A percentile compares a stretch with the other conserved stretches of the same genome.
These are phyloP conservation scores for Clitoria ternatea DNA, from an alignment of 306 rosid species.

Conservation along the genomic window DNA sequence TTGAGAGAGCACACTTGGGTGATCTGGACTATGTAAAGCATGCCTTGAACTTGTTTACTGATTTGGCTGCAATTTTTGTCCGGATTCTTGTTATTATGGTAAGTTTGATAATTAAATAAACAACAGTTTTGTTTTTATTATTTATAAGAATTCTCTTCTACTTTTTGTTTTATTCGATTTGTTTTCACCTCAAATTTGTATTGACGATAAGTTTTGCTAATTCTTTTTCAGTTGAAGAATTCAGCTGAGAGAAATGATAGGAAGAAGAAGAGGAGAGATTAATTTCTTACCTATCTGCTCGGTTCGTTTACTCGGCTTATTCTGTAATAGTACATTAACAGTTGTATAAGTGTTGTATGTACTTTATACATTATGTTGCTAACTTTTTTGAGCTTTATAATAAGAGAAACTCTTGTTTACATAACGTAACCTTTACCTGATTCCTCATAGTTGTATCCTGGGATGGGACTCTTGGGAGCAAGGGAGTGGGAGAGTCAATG, in stretches of 20 bases:
- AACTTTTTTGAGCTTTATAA: no score
- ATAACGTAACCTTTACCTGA: no score
- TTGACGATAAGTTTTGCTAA: not conserved
- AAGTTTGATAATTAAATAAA: constrained; percentile 2
- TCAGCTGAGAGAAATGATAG: constrained; percentile 54
- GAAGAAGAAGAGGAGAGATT: constrained; percentile 58
- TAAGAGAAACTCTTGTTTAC: no score
- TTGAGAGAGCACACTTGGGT: constrained; percentile 85
- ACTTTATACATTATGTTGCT: no score
- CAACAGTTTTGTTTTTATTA: no score
- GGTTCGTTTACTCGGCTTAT: not conserved
- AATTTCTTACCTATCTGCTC: constrained; percentile 10
- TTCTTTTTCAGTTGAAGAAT: constrained; percentile 59
- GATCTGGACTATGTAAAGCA: constrained; percentile 92
- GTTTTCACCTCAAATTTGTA: not conserved
- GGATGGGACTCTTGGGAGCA: no score
- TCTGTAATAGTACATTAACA: not conserved
- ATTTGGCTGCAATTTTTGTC: constrained; percentile 70
- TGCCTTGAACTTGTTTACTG: constrained; percentile 86
- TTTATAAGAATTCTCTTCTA: not conserved
- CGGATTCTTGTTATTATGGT: constrained; percentile 79
- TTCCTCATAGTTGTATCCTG: no score
- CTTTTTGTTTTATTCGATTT: not conserved
- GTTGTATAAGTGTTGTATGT: not conserved
- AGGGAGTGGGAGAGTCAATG: no score